These are phyloP conservation scores for Parsonsia alboflavescens DNA, from an alignment of 257 asterid genomes.

Conservation along the genomic window DNA sequence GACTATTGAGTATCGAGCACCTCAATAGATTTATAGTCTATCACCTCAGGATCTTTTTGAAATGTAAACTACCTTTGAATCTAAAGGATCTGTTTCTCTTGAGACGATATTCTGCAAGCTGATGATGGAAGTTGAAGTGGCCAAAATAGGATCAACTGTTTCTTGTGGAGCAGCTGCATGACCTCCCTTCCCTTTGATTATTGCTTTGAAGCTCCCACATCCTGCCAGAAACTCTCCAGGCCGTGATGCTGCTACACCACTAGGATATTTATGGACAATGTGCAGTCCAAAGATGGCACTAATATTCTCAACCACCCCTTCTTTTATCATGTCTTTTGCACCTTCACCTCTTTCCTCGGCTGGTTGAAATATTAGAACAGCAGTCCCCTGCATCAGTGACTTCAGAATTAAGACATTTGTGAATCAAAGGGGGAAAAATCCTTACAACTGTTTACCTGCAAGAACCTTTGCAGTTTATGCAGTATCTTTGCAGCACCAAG, in stretches of 20 bases:
- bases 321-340: conserved; percentile 42
- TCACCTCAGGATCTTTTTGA: neutral
- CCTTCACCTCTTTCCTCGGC: conserved; percentile 54
- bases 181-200: conserved; percentile 34
- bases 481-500: conserved; percentile 40
- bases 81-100: conserved; percentile 51
- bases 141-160: conserved; percentile 44
- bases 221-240: conserved; percentile 52
- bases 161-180: conserved; percentile 31
- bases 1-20: neutral
- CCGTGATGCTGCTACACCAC: conserved; percentile 37
- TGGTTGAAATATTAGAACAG: conserved; percentile 52
- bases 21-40: neutral
- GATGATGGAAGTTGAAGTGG: conserved; percentile 43
- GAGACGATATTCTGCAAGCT: conserved; percentile 52
- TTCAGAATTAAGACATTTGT: neutral
- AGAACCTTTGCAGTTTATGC: conserved; percentile 14
- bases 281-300: conserved; percentile 46
- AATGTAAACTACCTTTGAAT: conserved; percentile 34
- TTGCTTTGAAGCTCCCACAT: conserved; percentile 47
- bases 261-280: conserved; percentile 19
- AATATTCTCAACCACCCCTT: conserved; percentile 39
- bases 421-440: neutral
- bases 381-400: conserved; percentile 39
- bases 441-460: conserved; percentile 25